A percentile compares a stretch with the other conserved stretches of the same genome.
Conservation (phyloP, 2,329 filamentous ascomycete genomes). For the Exophiala mesophila region DNA sequence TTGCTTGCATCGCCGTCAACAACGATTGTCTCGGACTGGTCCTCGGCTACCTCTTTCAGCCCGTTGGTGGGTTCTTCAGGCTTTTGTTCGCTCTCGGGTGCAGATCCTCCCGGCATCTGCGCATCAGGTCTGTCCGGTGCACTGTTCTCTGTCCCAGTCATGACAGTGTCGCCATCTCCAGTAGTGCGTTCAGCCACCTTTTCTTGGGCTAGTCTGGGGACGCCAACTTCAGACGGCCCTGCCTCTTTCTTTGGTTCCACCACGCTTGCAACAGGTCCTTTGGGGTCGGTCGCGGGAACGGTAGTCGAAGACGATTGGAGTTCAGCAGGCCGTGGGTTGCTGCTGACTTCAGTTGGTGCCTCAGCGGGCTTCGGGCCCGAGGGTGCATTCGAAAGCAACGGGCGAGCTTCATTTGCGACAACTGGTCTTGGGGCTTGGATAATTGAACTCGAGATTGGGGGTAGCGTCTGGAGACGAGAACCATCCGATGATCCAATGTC, state of each 20-base stretch:
- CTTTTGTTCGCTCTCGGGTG: constrained; percentile 1
- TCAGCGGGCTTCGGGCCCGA: neutral
- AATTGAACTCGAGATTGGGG: neutral
- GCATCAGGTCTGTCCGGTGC: neutral
- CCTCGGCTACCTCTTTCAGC: neutral
- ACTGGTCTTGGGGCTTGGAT: neutral
- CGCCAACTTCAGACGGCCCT: neutral
- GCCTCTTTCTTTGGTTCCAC: neutral
- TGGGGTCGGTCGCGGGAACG: neutral
- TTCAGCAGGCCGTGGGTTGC: neutral
- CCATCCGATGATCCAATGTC: constrained; percentile 12
- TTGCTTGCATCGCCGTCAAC: constrained; percentile 12
- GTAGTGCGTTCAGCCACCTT: neutral
- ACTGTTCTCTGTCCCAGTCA: constrained; percentile 7
- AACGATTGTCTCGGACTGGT: constrained; percentile 14
- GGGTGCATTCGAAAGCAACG: neutral
- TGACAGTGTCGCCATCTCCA: constrained; percentile 7
- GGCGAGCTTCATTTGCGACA: neutral
- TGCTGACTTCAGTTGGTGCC: neutral
- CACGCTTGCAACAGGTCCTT: neutral
- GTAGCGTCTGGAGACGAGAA: neutral
- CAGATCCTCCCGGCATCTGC: neutral
- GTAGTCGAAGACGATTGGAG: neutral
- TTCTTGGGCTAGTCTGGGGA: neutral
- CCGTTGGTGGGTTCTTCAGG: neutral